These are phyloP conservation scores for Gynochthodes officinalis DNA, from an alignment of 257 asterid genomes.

Conservation along the genomic window DNA sequence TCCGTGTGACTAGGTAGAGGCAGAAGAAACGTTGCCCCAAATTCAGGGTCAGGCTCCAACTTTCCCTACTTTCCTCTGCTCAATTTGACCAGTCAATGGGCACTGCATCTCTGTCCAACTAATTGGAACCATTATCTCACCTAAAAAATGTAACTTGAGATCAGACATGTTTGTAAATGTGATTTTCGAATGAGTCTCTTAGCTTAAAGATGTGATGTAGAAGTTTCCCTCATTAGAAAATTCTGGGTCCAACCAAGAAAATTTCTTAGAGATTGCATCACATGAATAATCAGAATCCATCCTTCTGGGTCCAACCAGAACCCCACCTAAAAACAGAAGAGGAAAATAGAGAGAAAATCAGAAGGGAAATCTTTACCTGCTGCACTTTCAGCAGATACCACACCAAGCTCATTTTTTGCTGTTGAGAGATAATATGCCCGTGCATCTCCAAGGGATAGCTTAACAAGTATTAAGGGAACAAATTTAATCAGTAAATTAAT, in stretches of 20 bases:
- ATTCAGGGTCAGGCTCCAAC: slow-evolving; percentile 39
- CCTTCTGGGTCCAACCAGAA: too few species aligned
- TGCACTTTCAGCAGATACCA: slow-evolving; percentile 81
- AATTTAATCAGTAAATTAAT: neutral
- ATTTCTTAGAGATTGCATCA: neutral
- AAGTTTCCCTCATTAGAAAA: neutral
- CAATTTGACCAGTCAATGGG: slow-evolving; percentile 78
- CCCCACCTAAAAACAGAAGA: neutral
- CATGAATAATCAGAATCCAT: neutral
- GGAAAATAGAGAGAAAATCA: neutral
- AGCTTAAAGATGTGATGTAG: neutral
- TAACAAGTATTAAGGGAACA: slow-evolving; percentile 22
- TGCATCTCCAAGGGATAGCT: slow-evolving; percentile 98
- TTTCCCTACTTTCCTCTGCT: slow-evolving; percentile 88
- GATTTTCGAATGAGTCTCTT: too few species aligned
- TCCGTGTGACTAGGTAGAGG: too few species aligned
- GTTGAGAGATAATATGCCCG: slow-evolving; percentile 91
- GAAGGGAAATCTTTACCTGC: slow-evolving; percentile 51
- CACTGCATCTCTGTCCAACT: slow-evolving; percentile 99
- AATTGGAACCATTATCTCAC: slow-evolving; percentile 82
- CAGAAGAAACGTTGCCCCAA: neutral
- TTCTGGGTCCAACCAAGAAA: too few species aligned
- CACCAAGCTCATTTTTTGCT: slow-evolving; percentile 90
- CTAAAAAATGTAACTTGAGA: slow-evolving; percentile 25
- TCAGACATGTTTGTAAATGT: too few species aligned